Evolutionary conservation across 2,329 filamentous ascomycete species (phyloP), one percentile per base, ranked within the genome.

Genomic region (Fusarium coffeatum): DNA sequence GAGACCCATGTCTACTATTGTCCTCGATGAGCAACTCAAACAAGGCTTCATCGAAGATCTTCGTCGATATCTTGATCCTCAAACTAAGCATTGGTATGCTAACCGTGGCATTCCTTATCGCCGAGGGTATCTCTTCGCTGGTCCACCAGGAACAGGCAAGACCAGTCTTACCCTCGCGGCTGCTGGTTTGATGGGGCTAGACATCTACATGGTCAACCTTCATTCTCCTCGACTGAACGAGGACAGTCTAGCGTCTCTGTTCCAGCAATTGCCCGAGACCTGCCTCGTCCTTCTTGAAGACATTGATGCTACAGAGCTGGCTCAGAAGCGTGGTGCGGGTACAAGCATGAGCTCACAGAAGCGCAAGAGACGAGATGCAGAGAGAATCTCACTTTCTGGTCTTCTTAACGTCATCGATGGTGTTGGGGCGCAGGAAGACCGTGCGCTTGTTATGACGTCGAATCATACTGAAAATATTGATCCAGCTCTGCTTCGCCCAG

Each of bases 371-470:
- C 9, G 18, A 10, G 37, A 53, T 1, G 34, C 10, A 18, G 59
- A 68, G 12, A 45, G 43, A 9, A 69, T 71, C 10, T 67, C 55
- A 0, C 84, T 92, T 3, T 91, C 89, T 0, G 89, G 87, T 0
- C 80, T 92, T 0, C 83, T 92, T 12, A 92, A 92, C 60, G 86
- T 89, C 27, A 88, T 92, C 66, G 90, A 91, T 65, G 89, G 89
- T 3, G 89, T 91, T 0, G 88, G 89, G 1, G 87, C 87, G 1
- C 87, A 88, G 61, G 90, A 92, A 78, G 90, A 90, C 3, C 84
- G 89, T 10, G 86, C 92, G 2, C 81, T 92, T 2, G 87, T 92
- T 67, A 92, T 92, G 90, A 92, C 90, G 0, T 91, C 90, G 1
- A 92, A 92, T 69, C 85, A 74, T 22, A 60, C 60, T 0, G 54